A percentile compares a stretch with the other conserved stretches of the same genome.
phyloP scores from a whole-genome alignment of 768 basidiomycete genomes.

The Lactarius indigo region DNA sequence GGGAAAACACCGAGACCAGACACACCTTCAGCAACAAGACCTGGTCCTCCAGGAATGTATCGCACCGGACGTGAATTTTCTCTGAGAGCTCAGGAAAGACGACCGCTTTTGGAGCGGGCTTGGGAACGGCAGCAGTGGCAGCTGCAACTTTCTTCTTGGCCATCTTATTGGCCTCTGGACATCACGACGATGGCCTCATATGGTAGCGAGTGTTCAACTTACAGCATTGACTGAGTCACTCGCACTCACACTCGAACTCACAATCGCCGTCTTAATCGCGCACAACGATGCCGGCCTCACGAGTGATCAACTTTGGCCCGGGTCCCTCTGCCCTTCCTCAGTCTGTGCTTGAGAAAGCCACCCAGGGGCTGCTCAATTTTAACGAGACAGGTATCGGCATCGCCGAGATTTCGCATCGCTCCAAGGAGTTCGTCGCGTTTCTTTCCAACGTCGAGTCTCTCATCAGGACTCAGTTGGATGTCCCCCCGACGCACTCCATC shows the following conservation, averaged over 20 bases:
- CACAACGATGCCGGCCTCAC: slow-evolving; percentile 38
- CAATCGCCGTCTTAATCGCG: neutral
- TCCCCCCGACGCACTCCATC: slow-evolving; percentile 81
- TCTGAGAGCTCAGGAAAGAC: slow-evolving; percentile 14
- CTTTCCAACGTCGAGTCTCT: slow-evolving; percentile 58
- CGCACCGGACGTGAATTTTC: slow-evolving; percentile 14
- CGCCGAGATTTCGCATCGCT: slow-evolving; percentile 94
- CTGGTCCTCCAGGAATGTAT: slow-evolving; percentile 54
- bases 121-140: neutral
- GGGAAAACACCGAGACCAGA: neutral
- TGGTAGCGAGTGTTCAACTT: neutral
- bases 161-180: slow-evolving; percentile 1
- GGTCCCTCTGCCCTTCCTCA: slow-evolving; percentile 91
- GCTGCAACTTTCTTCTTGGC: slow-evolving; percentile 7
- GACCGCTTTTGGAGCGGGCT: slow-evolving; percentile 4
- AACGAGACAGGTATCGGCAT: slow-evolving; percentile 89
- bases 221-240: neutral
- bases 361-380: slow-evolving; percentile 86
- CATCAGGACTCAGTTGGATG: slow-evolving; percentile 71
- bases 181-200: neutral
- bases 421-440: slow-evolving; percentile 78
- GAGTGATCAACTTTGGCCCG: slow-evolving; percentile 88
- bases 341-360: slow-evolving; percentile 80
- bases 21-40: slow-evolving; percentile 59
- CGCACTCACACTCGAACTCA: neutral